Conservation (phyloP, 805 yeast genomes). For the Wickerhamomyces ciferrii region DNA sequence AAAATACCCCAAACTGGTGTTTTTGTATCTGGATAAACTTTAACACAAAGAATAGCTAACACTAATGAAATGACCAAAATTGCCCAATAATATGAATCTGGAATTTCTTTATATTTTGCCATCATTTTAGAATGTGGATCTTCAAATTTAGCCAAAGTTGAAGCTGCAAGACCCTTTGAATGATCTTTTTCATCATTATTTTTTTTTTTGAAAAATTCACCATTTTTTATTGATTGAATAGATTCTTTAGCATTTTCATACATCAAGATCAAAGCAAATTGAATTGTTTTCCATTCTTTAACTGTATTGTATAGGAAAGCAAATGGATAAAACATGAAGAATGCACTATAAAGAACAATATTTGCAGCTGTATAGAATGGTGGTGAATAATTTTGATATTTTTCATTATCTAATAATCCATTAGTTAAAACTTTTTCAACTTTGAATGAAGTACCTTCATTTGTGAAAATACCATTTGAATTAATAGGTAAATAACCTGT, state of each 20-base stretch:
- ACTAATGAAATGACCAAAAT: slow-evolving; percentile 35
- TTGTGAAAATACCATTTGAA: slow-evolving; percentile 48
- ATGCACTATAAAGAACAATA: slow-evolving; percentile 52
- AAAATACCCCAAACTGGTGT: slow-evolving; percentile 54
- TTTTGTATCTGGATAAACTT: slow-evolving; percentile 33
- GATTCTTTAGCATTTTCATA: slow-evolving; percentile 25
- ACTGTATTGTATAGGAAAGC: slow-evolving; percentile 39
- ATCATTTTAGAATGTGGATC: slow-evolving; percentile 56
- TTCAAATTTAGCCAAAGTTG: slow-evolving; percentile 23
- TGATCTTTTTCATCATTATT: too few species aligned
- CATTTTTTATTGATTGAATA: not conserved
- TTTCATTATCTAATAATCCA: slow-evolving; percentile 39
- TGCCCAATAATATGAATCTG: slow-evolving; percentile 45
- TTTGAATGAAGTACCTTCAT: slow-evolving; percentile 41
- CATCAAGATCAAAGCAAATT: slow-evolving; percentile 32
- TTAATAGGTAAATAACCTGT: slow-evolving; percentile 36
- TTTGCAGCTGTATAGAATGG: slow-evolving; percentile 65
- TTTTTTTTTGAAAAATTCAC: not conserved
- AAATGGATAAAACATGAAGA: slow-evolving; percentile 40
- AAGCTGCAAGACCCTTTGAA: slow-evolving; percentile 2
- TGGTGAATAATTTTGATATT: slow-evolving; percentile 52
- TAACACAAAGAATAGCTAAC: slow-evolving; percentile 37
- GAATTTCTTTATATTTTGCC: slow-evolving; percentile 51
- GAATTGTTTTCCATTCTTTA: slow-evolving; percentile 38
- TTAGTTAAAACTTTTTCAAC: slow-evolving; percentile 42